Percentiles rank a stretch among this genome's conserved stretches.
Conservation (phyloP, 306 rosid genomes). For the Morella rubra region DNA sequence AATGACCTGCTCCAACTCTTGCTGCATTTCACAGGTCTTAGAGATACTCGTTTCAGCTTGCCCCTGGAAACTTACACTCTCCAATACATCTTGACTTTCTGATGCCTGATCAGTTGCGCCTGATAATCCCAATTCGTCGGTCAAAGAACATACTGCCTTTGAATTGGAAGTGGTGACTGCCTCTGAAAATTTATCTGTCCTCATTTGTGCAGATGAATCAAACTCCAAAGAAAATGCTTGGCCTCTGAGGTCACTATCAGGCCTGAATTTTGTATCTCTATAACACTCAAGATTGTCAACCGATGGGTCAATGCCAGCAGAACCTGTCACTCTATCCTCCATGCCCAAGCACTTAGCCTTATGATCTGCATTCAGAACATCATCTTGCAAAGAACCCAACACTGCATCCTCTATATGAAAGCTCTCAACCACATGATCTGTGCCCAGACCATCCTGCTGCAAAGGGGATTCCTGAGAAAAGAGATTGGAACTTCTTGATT, state of each 20-base stretch:
- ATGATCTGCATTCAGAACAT: slow-evolving; percentile 31
- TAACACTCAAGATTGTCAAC: slow-evolving; percentile 25
- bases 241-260: slow-evolving; percentile 9
- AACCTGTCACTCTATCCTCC: slow-evolving; percentile 25
- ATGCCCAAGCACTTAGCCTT: slow-evolving; percentile 23
- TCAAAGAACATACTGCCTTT: slow-evolving; percentile 30
- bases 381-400: slow-evolving; percentile 23
- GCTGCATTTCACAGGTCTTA: slow-evolving; percentile 29
- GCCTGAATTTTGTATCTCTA: slow-evolving; percentile 21
- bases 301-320: slow-evolving; percentile 26
- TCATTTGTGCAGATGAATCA: slow-evolving; percentile 28
- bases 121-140: slow-evolving; percentile 28
- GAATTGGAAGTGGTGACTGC: slow-evolving; percentile 22
- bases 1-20: slow-evolving; percentile 12
- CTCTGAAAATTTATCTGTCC: slow-evolving; percentile 25
- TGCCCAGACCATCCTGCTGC: slow-evolving; percentile 29
- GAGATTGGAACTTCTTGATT: slow-evolving; percentile 24
- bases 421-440: slow-evolving; percentile 26
- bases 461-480: slow-evolving; percentile 27
- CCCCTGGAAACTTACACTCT: slow-evolving; percentile 22
- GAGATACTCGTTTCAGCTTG: slow-evolving; percentile 34
- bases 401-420: slow-evolving; percentile 26
- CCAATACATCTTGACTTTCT: slow-evolving; percentile 17
- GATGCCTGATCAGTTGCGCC: slow-evolving; percentile 28
- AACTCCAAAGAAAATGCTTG: slow-evolving; percentile 23